A percentile compares a stretch with the other conserved stretches of the same genome.
These are phyloP conservation scores for Wallacemonas sp. DNA, from an alignment of 208 protist species.

Conservation along the genomic window DNA sequence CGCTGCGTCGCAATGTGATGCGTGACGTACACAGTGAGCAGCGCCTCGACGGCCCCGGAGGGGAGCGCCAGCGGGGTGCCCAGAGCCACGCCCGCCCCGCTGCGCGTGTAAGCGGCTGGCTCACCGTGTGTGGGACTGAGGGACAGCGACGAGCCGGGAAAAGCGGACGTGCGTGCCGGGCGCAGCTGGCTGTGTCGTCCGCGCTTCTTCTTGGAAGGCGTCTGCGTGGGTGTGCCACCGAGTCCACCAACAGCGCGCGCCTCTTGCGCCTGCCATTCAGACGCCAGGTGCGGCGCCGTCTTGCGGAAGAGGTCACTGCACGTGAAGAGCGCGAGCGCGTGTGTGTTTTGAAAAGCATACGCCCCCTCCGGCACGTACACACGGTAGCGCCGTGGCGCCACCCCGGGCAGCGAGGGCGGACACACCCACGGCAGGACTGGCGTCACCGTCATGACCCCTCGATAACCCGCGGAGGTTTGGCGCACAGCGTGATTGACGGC, in stretches of 20 bases:
- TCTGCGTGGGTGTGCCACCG: neutral
- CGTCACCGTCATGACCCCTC: constrained; percentile 21
- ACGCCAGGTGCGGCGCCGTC: constrained; percentile 31
- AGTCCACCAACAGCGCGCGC: neutral
- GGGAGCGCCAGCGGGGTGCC: constrained; percentile 17
- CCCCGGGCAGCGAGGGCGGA: constrained; percentile 67
- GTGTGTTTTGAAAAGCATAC: constrained; percentile 44
- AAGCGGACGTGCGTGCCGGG: too few relatives aligned
- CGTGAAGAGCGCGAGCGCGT: constrained; percentile 67
- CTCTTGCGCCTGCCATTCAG: neutral
- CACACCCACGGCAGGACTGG: constrained; percentile 60
- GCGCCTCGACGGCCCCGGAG: constrained; percentile 26
- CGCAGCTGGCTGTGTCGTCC: neutral
- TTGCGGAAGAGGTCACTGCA: constrained; percentile 63
- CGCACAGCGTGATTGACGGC: constrained; percentile 40
- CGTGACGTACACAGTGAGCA: constrained; percentile 59
- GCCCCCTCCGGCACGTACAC: constrained; percentile 51
- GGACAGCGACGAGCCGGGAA: too few relatives aligned
- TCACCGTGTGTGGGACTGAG: too few relatives aligned
- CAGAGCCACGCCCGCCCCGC: too few relatives aligned
- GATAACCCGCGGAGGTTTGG: constrained; percentile 25
- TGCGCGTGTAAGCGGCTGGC: too few relatives aligned
- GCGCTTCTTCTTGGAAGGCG: constrained; percentile 7
- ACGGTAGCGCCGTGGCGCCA: constrained; percentile 50
- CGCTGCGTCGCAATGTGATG: constrained; percentile 42